Base-by-base conservation (phyloP, 192 early-diverging fungal species). In the Podila epicladia region DNA sequence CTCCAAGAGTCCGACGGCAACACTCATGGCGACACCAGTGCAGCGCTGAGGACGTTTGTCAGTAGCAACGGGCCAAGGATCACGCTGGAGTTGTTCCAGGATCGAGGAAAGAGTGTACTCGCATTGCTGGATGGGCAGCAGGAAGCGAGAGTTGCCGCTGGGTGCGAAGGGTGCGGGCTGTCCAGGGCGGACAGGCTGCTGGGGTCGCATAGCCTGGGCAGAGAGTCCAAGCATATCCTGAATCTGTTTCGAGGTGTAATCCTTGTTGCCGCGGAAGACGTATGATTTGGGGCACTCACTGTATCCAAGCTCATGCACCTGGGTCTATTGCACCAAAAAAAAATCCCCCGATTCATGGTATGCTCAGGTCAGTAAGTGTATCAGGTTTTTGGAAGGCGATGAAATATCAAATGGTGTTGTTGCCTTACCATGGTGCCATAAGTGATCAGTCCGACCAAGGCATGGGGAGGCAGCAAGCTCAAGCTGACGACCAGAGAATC, bases 201-300 rank as follows among this genome's bases (percentile, higher is more conserved):
- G 77, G 20, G 83, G 82, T 20, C 89, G 87, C 59, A 87, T 65
- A 1, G 79, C 75, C 31, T 72, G 67, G 24, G 82, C 83, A 20
- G 85, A 86, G 51, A 99, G 86, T 22, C 97, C 97, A 50, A 99
- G 93, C 96, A 99, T 98, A 64, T 97, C 96, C 86, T 97, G 95
- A 64, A 99, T 93, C 84, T 98, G 97, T 83, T 97, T 97, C 62
- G 91, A 86, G 41, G 89, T 88, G 86, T 98, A 99, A 64, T 99
- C 97, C 86, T 99, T 99, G 74, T 92, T 91, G 32, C 98, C 98
- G 69, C 97, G 92, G 88, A 99, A 99, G 26, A 99, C 96, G 83
- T 95, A 96, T 29, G 97, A 97, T 82, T 99, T 99, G 58, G 97
- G 96, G 71, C 97, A 98, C 41, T 98, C 97, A 65, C 87, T 89